Percentiles rank a stretch among this genome's conserved stretches.
Evolutionary conservation across 192 early-diverging fungal species (phyloP).

Genomic region (Dimargaris cristalligena): DNA sequence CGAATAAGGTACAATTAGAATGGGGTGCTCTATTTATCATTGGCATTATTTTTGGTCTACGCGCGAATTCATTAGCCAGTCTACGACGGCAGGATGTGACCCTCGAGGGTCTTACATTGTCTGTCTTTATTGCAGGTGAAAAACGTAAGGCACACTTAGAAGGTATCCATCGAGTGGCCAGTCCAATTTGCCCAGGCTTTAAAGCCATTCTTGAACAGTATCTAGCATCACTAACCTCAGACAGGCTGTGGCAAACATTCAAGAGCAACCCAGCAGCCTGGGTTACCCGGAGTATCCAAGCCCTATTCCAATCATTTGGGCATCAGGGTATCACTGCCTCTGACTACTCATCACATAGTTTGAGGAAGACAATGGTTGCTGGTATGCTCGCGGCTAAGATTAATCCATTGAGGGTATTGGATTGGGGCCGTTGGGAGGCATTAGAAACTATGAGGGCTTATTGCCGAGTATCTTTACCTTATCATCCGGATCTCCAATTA

Average conservation of each 20-base stretch:
- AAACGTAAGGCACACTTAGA: too few species aligned
- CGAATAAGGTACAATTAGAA: not conserved
- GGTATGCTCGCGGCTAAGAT: not conserved
- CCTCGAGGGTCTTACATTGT: not conserved
- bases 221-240: not conserved
- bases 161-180: not conserved
- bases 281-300: not conserved
- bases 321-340: not conserved
- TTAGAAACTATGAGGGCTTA: not conserved
- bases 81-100: not conserved
- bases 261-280: not conserved
- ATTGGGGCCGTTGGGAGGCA: too few species aligned
- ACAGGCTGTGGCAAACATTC: not conserved
- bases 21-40: not conserved
- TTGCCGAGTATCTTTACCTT: too few species aligned
- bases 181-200: not conserved
- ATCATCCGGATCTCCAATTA: not conserved
- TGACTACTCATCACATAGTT: too few species aligned
- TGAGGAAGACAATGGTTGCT: conserved; percentile 1
- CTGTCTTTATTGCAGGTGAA: too few species aligned
- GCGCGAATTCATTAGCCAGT: not conserved
- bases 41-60: not conserved
- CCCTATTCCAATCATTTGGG: not conserved
- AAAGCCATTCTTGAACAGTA: not conserved
- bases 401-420: too few species aligned